Conservation (phyloP, 2,329 filamentous ascomycete species). For the Penicillium sp. region DNA sequence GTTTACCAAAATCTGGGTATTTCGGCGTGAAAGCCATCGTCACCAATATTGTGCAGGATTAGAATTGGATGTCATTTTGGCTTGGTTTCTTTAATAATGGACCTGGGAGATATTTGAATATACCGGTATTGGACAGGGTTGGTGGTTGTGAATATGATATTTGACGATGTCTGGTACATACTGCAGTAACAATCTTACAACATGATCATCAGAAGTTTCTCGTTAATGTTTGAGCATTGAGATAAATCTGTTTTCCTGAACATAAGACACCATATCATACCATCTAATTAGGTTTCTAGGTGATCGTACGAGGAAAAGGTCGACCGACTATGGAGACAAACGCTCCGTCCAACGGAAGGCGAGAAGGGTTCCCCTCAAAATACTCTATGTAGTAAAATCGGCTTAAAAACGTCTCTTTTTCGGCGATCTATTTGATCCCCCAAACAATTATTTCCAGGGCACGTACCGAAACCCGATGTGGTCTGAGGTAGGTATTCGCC, state of each 20-base stretch:
- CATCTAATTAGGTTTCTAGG: neutral
- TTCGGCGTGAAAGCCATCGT: slow-evolving; percentile 30
- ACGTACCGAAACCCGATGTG: neutral
- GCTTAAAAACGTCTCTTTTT: neutral
- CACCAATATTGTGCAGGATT: slow-evolving; percentile 22
- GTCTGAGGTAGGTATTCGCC: slow-evolving; percentile 3
- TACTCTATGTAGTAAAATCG: neutral
- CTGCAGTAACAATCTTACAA: neutral
- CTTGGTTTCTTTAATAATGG: neutral
- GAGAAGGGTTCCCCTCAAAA: neutral
- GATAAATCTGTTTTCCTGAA: neutral
- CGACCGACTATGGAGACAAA: neutral
- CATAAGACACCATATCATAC: neutral
- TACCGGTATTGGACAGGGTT: neutral
- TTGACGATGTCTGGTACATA: neutral
- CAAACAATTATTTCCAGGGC: neutral
- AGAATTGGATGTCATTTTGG: neutral
- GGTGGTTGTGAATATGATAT: neutral
- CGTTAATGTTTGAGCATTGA: neutral
- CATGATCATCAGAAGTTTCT: neutral
- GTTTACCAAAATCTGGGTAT: slow-evolving; percentile 19
- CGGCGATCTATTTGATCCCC: neutral
- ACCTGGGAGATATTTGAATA: neutral
- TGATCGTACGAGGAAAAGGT: neutral
- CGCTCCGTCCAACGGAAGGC: neutral